Base-by-base conservation (phyloP, 257 asterid genomes). In the Solanum arcanum region DNA sequence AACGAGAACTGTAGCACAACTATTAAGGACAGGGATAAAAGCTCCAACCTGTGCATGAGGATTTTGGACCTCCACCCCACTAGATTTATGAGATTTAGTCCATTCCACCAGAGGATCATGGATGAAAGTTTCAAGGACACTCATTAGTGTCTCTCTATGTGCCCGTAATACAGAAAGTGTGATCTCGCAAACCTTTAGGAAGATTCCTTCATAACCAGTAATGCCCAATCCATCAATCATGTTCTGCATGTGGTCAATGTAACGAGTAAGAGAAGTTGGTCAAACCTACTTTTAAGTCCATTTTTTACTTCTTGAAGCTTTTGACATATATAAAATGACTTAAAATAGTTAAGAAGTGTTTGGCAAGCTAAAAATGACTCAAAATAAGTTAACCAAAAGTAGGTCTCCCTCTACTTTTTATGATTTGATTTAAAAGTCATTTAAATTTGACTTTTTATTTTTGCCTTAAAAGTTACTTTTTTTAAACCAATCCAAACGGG, bases 21-120 rank as follows among this genome's bases (percentile, higher is more conserved):
- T 69, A 39, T 59, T 29, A 70, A 85, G 42, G 87, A 70, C 27
- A n/a, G 73, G 80, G 16, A 84, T 84, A 87, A 82, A n/a, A 64
- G 74, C 70, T 59, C 88, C 86, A 90, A 97, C 99, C 99, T 97
- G 99, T 41, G 98, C 99, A 35, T 97, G 98, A 46, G 99, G 99
- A 88, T 97, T 97, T 88, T 97, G 96, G 81, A 97, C 99, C 90
- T 97, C 99, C 73, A 94, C 95, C 78, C 98, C 98, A 88, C 98
- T 97, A 87, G 99, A 94, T 92, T 94, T 97, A 94, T 97, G 99
- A 88, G 98, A 91, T 93, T 97, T 97, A 41, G 99, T 95, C 99
- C 99, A 97, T 90, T 97, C 99, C 87, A 97, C 99, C n/a, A 97
- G 98, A 88, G 99, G 99, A 87, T 97, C 99, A 39, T 97, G 99